Conservation (phyloP, 768 basidiomycete genomes). For the Mycena rosella region DNA sequence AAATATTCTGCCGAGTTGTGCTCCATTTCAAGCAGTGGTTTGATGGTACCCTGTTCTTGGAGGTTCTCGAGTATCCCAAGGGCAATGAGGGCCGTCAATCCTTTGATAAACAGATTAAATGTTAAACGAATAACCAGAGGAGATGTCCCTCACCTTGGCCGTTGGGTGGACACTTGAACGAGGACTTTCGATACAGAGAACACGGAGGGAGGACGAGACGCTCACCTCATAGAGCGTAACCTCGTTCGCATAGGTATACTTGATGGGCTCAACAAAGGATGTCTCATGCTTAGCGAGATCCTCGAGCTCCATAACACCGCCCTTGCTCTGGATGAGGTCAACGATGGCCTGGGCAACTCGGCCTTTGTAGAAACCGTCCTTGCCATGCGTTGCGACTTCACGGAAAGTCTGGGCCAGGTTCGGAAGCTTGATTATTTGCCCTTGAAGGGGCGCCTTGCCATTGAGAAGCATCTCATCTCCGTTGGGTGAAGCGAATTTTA, state of each 20-base stretch:
- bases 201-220: background rate
- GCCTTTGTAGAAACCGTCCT: constrained; percentile 95
- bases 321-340: constrained; percentile 84
- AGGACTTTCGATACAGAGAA: constrained; percentile 4
- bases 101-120: constrained; percentile 46
- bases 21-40: constrained; percentile 81
- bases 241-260: constrained; percentile 87
- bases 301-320: constrained; percentile 94
- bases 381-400: constrained; percentile 82
- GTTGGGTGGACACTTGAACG: constrained; percentile 88
- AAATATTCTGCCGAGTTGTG: constrained; percentile 94
- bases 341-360: constrained; percentile 91
- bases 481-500: constrained; percentile 89
- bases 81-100: constrained; percentile 92
- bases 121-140: constrained; percentile 1
- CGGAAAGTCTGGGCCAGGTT: constrained; percentile 89
- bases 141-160: constrained; percentile 76
- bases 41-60: constrained; percentile 78
- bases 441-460: constrained; percentile 85
- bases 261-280: constrained; percentile 89
- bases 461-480: constrained; percentile 89
- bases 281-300: constrained; percentile 90
- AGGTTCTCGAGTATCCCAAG: constrained; percentile 93
- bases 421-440: constrained; percentile 86
- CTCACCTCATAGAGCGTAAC: constrained; percentile 92